Evolutionary conservation across 139 green algal genomes (phyloP), one percentile per base, ranked within the genome.

Genomic region (Closterium sp.): DNA sequence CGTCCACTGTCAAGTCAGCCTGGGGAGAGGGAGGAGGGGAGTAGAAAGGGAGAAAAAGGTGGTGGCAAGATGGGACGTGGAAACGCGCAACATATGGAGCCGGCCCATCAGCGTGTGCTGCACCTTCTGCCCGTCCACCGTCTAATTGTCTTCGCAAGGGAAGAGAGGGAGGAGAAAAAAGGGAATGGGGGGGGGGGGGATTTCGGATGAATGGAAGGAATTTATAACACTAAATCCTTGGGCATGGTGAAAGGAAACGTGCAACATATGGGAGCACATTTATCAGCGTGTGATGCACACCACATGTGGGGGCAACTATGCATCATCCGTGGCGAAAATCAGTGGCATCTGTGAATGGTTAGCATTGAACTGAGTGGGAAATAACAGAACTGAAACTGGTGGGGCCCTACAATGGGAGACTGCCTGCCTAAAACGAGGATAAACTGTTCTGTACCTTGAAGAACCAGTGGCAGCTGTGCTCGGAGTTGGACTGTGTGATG

Each of bases 301-400:
- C n/a, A n/a, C n/a, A n/a, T n/a, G n/a, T n/a, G n/a, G n/a, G n/a
- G n/a, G n/a, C n/a, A n/a, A n/a, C n/a, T n/a, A n/a, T n/a, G n/a
- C n/a, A n/a, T n/a, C n/a, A n/a, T n/a, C n/a, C n/a, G n/a, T n/a
- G n/a, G n/a, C n/a, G 19, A 30, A 21, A 91, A 86, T 45, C 50
- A 70, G 50, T 70, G 50, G 50, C 50, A 10, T 7, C 50, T 70
- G 50, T 70, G 50, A 7, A 21, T 90, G n/a, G 97, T n/a, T n/a
- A 99, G 97, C 2, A 9, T 99, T 99, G 96, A 99, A 98, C 94
- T 99, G n/a, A n/a, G 98, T 96, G 99, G 99, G 24, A 96, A 97
- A n/a, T 99, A 98, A 22, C 99, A 97, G 21, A 94, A 97, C 96
- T 99, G 99, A 96, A 96, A 96, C 19, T 95, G 95, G 95, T 97